Evolutionary conservation across 805 yeast genomes (phyloP), one percentile per base, ranked within the genome.

Genomic region (Vanderwaltozyma tropicalis): DNA sequence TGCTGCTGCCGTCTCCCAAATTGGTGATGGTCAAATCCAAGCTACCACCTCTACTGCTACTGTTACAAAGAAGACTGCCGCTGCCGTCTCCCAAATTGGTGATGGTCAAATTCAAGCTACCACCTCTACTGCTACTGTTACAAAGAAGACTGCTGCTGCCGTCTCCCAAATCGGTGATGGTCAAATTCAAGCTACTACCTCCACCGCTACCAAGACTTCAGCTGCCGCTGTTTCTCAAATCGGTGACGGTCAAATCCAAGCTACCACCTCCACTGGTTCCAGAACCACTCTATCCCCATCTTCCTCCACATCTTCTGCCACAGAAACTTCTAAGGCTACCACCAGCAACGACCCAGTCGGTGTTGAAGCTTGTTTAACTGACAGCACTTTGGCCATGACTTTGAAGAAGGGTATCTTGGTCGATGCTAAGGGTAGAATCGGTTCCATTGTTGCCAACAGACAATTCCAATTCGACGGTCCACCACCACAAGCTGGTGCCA

Each of bases 381-480:
- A 61, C 31, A 62, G 67, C 45, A 64, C 82, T 31, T 67, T 81
- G 52, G 64, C 76, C 31, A 66, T 80, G 51, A 64, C 69, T 27
- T 68, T 81, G 53, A 61, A 66, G 28, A 64, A 28, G 52, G 62
- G 76, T 47, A 52, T 74, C 34, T 66, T 81, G 52, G 69, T 64
- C 11, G 89, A 80, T 53, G 55, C 69, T 26, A 47, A 64, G 43
- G 81, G 81, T 33, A 76, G 89, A 71, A 63, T 80, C 47, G 88
- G 88, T 49, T 73, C 86, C 35, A 78, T 80, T 62, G 89, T 80
- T 50, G 78, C 87, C 38, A 80, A 80, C 77, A 71, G 81, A 68
- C 89, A 80, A 67, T 80, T 80, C 74, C 89, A 80, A 67, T 80
- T 80, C 54, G 89, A 80, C 60, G 88, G 88, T 57, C 85, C 86